Evolutionary conservation across 2,329 filamentous ascomycete species (phyloP).

Genomic region (Fusarium sp.): DNA sequence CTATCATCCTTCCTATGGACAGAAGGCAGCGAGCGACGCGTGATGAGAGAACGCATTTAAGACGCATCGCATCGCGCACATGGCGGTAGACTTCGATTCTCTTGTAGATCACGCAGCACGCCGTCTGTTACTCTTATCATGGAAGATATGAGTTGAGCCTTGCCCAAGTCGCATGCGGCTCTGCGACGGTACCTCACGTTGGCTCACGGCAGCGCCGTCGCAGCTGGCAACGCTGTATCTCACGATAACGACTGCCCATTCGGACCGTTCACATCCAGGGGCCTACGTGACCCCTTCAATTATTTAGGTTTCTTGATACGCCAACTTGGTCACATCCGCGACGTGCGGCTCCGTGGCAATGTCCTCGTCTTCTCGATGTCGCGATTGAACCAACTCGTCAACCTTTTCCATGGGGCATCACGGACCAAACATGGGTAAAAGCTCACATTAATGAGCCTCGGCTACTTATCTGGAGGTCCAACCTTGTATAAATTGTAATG

Average conservation of each 20-base stretch:
- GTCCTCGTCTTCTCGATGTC: not conserved
- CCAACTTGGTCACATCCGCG: no score
- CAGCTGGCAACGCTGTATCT: not conserved
- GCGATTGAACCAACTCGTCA: not conserved
- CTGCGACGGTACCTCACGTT: not conserved
- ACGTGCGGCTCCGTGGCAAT: no score
- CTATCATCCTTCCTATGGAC: not conserved
- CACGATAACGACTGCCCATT: not conserved
- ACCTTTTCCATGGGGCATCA: fast-evolving
- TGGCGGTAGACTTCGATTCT: not conserved
- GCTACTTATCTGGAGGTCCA: fast-evolving
- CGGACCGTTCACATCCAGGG: not conserved
- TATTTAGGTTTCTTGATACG: no score
- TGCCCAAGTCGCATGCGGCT: not conserved
- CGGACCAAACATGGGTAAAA: no score
- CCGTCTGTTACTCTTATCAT: fast-evolving
- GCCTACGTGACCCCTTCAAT: no score
- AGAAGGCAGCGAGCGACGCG: not conserved
- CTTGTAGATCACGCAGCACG: fast-evolving
- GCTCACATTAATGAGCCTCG: no score
- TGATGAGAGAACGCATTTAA: not conserved
- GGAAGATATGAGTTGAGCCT: no score
- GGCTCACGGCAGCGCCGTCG: not conserved
- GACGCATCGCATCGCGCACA: not conserved
- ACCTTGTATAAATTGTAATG: fast-evolving